Conservation (phyloP, 164 flowering plant genomes). For the Taxillus chinensis region DNA sequence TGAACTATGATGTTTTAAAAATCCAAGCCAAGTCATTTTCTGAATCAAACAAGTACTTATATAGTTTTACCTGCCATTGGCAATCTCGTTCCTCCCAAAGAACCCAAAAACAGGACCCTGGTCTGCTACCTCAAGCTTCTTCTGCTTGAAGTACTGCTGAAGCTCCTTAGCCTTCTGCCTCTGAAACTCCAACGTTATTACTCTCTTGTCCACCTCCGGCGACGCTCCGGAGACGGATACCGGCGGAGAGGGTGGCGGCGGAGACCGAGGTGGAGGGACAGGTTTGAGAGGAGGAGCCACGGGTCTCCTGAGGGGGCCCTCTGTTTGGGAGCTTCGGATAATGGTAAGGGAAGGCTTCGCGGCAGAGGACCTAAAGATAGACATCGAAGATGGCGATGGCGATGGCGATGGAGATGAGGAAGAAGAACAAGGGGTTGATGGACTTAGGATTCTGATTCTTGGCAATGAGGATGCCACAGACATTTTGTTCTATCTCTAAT, state of each 20-base stretch:
- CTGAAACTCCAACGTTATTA: constrained; percentile 80
- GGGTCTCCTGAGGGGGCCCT: constrained; percentile 82
- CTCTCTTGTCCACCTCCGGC: constrained; percentile 19
- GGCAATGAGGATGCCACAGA: constrained; percentile 60
- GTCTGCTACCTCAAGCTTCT: constrained; percentile 76
- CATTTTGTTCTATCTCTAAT: constrained; percentile 23
- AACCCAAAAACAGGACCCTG: constrained; percentile 94
- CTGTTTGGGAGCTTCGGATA: constrained; percentile 64
- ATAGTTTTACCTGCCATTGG: constrained; percentile 71
- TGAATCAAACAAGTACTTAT: too few species aligned
- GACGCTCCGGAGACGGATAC: constrained; percentile 12
- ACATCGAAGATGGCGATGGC: constrained; percentile 23
- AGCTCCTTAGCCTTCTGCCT: constrained; percentile 90
- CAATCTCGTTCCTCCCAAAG: constrained; percentile 71
- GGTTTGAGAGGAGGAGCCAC: constrained; percentile 33
- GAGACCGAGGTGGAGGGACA: constrained; percentile 42
- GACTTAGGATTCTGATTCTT: constrained; percentile 32
- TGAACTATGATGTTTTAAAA: too few species aligned
- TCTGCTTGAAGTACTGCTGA: constrained; percentile 80
- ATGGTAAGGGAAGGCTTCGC: constrained; percentile 21
- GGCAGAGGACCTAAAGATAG: constrained; percentile 26
- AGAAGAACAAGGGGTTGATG: constrained; percentile 14
- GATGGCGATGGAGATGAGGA: constrained; percentile 26
- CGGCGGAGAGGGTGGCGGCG: constrained; percentile 22
- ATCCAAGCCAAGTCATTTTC: too few species aligned